Percentiles rank a stretch among this genome's conserved stretches.
Evolutionary conservation across 768 basidiomycete genomes (phyloP).

Genomic region (Rhodotorula graminis): DNA sequence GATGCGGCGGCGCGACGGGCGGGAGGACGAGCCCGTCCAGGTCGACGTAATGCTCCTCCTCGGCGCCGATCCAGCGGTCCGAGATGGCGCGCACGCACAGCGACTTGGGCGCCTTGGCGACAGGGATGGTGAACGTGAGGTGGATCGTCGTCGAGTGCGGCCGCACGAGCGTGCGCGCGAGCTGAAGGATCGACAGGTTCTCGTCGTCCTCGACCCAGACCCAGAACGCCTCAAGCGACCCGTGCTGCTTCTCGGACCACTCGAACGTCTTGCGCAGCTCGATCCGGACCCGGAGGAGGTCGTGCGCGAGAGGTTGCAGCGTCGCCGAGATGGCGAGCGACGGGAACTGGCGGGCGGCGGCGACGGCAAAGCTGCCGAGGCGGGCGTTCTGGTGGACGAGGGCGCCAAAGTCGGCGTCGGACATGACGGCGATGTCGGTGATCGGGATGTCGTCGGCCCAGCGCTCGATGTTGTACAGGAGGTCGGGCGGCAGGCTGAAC

Average conservation of each 20-base stretch:
- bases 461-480: slow-evolving; percentile 68
- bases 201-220: slow-evolving; percentile 88
- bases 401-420: slow-evolving; percentile 65
- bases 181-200: slow-evolving; percentile 74
- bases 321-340: slow-evolving; percentile 60
- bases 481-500: slow-evolving; percentile 68
- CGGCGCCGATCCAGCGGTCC: slow-evolving; percentile 89
- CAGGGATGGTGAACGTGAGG: slow-evolving; percentile 73
- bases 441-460: slow-evolving; percentile 78
- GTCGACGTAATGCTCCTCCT: slow-evolving; percentile 63
- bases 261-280: slow-evolving; percentile 64
- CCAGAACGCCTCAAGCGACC: slow-evolving; percentile 79
- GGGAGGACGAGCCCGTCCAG: slow-evolving; percentile 77
- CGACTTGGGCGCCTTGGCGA: slow-evolving; percentile 60
- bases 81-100: slow-evolving; percentile 75
- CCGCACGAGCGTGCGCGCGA: slow-evolving; percentile 66
- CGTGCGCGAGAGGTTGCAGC: slow-evolving; percentile 74
- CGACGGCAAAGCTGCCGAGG: slow-evolving; percentile 72
- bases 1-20: slow-evolving; percentile 19
- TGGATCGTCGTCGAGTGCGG: slow-evolving; percentile 59
- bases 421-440: slow-evolving; percentile 63
- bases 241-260: slow-evolving; percentile 75
- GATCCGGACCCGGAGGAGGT: slow-evolving; percentile 72
- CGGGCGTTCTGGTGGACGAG: slow-evolving; percentile 78
- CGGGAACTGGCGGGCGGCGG: slow-evolving; percentile 81